Conservation (phyloP, 129 eudicot species). For the Artemisia tridentata region DNA sequence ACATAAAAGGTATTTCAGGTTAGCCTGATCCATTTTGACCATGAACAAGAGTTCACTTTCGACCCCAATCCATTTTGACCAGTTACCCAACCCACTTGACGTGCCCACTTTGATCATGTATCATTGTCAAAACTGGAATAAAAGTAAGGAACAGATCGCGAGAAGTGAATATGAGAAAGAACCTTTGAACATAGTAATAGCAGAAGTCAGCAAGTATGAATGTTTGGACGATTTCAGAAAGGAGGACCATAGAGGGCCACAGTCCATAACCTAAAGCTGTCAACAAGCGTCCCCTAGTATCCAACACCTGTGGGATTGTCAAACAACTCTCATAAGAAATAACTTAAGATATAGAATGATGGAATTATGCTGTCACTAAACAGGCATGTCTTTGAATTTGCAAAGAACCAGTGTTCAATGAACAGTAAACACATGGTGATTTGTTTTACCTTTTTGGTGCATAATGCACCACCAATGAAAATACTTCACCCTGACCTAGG, state of each 20-base stretch:
- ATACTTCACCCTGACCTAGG: neutral
- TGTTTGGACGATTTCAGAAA: constrained; percentile 63
- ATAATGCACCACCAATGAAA: neutral
- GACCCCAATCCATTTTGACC: neutral
- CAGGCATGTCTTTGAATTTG: neutral
- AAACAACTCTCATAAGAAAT: neutral
- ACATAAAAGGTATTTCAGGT: neutral
- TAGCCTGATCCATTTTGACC: neutral
- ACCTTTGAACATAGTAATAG: constrained; percentile 63
- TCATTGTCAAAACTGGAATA: neutral
- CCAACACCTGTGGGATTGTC: constrained; percentile 37
- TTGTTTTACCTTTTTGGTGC: neutral
- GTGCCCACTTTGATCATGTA: neutral
- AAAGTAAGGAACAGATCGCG: neutral
- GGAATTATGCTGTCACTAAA: neutral
- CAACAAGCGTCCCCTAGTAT: constrained; percentile 48
- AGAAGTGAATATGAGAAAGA: neutral
- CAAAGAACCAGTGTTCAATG: neutral
- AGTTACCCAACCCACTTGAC: neutral
- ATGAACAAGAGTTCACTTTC: neutral
- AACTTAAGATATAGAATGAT: neutral
- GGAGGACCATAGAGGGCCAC: constrained; percentile 58
- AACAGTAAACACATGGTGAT: neutral
- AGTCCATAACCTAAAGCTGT: constrained; percentile 56
- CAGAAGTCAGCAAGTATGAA: constrained; percentile 63